A percentile compares a stretch with the other conserved stretches of the same genome.
Evolutionary conservation across 495 filamentous ascomycete genomes (phyloP).

Genomic region (Penicillium lividum): DNA sequence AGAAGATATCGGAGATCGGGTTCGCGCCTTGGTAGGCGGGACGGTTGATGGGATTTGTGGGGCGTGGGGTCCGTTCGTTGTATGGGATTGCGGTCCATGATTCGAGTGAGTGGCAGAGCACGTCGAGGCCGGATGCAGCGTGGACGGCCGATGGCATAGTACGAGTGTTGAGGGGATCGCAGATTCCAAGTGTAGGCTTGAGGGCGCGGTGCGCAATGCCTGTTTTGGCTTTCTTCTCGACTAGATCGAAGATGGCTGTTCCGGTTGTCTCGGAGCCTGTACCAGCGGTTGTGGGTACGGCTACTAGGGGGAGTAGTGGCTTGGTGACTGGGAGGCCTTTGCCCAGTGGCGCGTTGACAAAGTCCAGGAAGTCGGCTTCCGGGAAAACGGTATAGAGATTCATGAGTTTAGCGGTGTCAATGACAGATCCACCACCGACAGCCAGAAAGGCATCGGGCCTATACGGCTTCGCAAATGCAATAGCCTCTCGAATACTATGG

Average conservation of each 20-base stretch:
- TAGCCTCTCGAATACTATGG: conserved; percentile 77
- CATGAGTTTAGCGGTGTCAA: conserved; percentile 98
- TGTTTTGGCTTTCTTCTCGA: conserved; percentile 84
- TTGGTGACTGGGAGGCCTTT: conserved; percentile 80
- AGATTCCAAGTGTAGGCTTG: conserved; percentile 94
- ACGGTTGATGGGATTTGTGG: conserved; percentile 83
- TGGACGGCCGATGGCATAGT: conserved; percentile 95
- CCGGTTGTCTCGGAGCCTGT: conserved; percentile 96
- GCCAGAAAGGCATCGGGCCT: conserved; percentile 86
- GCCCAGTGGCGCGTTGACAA: conserved; percentile 94
- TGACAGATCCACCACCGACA: conserved; percentile 84
- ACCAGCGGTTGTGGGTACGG: conserved; percentile 92
- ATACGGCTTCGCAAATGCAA: conserved; percentile 77
- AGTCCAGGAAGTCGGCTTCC: conserved; percentile 89
- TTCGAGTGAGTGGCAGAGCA: conserved; percentile 90
- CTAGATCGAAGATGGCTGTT: conserved; percentile 96
- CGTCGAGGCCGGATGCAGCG: conserved; percentile 85
- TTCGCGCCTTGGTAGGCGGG: conserved; percentile 97
- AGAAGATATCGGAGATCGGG: conserved; percentile 96
- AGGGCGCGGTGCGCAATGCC: conserved; percentile 93
- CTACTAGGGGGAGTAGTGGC: conserved; percentile 80
- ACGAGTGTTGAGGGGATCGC: conserved; percentile 90
- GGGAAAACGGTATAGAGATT: conserved; percentile 91
- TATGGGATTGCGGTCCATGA: conserved; percentile 97
- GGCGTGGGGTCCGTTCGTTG: conserved; percentile 77